Base-by-base conservation (phyloP, 176 grass and related monocot species). In the Chloris gayana region DNA sequence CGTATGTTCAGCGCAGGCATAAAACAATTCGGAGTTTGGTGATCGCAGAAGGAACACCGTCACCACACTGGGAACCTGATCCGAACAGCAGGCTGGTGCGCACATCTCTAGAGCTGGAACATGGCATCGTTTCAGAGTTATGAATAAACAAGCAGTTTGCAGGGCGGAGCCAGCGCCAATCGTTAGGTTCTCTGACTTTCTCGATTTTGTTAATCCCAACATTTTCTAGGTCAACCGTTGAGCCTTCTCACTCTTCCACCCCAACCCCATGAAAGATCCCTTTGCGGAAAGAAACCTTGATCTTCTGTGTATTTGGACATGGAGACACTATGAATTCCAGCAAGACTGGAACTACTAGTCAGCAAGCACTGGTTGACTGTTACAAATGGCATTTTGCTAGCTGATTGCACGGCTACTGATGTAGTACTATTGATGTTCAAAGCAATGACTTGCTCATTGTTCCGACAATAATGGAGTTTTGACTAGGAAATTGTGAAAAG, bases 191-290 rank as follows among this genome's bases (percentile, higher is more conserved):
- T 50, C 87, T 78, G 70, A 50, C 53, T 74, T 29, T 62, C 21
- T 34, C 7, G 10, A 18, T 6, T 72, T 26, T 72, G 49, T 89
- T 82, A 82, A 77, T 60, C 49, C 7, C 46, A 26, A 25, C n/a
- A 49, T 22, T 82, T 65, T 67, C 66, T 38, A 42, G 73, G 93
- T 95, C 93, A 92, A 95, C 93, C 70, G 29, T 81, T 80, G 38
- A 74, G 79, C 83, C 74, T 88, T 63, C 74, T 64, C 27, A 68
- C 87, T 60, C 14, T 71, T 72, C 75, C 58, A 44, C 71, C 31
- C 64, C 77, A 47, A 22, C 34, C 34, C 24, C 38, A 21, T 21
- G 21, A 56, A 7, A 44, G 18, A 9, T 2, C 0, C 0, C 2
- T 85, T 80, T 89, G 3, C 34, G 17, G 21, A 65, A 71, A 64